A percentile compares a stretch with the other conserved stretches of the same genome.
These are phyloP conservation scores for Scedosporium dehoogii DNA, from an alignment of 2,329 filamentous ascomycete genomes.

Conservation along the genomic window DNA sequence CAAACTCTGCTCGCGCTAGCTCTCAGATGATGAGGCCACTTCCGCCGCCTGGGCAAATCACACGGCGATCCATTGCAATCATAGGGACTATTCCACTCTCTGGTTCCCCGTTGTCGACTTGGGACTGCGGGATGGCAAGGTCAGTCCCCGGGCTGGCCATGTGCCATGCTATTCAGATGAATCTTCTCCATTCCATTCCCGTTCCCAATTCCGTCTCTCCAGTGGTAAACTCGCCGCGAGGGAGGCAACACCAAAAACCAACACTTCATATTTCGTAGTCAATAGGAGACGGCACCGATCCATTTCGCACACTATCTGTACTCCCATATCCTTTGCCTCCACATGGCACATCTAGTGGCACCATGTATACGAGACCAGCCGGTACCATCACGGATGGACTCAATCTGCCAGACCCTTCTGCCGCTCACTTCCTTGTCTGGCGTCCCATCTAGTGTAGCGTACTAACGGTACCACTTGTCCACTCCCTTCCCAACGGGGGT, in stretches of 20 bases:
- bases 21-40: background rate
- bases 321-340: too few relatives aligned
- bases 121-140: background rate
- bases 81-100: background rate
- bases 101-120: background rate
- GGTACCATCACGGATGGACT: background rate
- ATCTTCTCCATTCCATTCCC: too few relatives aligned
- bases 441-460: background rate
- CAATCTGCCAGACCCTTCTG: background rate
- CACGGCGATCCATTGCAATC: background rate
- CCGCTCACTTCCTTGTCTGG: background rate
- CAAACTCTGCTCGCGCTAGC: background rate
- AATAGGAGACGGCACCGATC: too few relatives aligned
- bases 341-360: background rate
- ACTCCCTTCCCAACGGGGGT: background rate
- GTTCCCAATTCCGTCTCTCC: too few relatives aligned
- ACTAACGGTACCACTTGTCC: background rate
- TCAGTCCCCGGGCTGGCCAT: too few relatives aligned
- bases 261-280: too few relatives aligned
- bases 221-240: too few relatives aligned
- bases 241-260: too few relatives aligned
- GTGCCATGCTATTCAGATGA: too few relatives aligned
- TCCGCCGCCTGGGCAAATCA: background rate
- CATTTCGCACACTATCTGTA: too few relatives aligned
- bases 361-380: background rate